Evolutionary conservation across 2,329 filamentous ascomycete genomes (phyloP), one percentile per base, ranked within the genome.

Genomic region (Scedosporium boydii): DNA sequence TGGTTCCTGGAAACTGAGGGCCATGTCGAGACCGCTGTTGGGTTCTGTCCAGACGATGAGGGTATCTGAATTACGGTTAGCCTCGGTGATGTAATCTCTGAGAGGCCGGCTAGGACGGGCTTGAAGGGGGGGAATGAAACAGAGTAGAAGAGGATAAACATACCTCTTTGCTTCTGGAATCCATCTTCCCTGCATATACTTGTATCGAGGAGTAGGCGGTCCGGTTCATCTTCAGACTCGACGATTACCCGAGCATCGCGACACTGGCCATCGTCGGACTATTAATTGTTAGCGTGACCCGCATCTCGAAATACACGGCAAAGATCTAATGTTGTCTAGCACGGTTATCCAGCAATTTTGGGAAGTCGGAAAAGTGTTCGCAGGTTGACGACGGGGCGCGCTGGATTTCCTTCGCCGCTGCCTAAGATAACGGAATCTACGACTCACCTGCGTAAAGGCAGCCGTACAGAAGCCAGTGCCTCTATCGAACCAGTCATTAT

Each of bases 401-500:
- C 44, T 6, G 41, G 21, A 23, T 23, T 16, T 51, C 26, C 6
- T 23, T 26, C n/a, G 42, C 18, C 12, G 18, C 38, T 29, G n/a
- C 21, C 58, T 23, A 18, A 16, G 41, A 27, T 29, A 21, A 59
- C n/a, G 38, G 5, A 16, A 16, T n/a, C 38, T 26, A 7, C 21
- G 59, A 74, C 89, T 74, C 84, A 95, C 90, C 74, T 87, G 83
- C 66, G 87, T 77, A 67, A 89, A 84, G 67, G 87, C 83, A 58
- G 93, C 92, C 64, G 86, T 90, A 75, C 95, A 98, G 76, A 97
- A 97, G 66, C 95, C 95, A 58, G 95, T 99, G 67, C 95, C 95
- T 71, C 93, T 85, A 78, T 99, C 95, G 74, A 93, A 97, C 95
- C 95, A 99, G 85, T 98, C 95, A 82, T 96, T 96, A 78, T 96